Evolutionary conservation across 2,329 filamentous ascomycete genomes (phyloP).

Genomic region (Aspergillus brasiliensis): DNA sequence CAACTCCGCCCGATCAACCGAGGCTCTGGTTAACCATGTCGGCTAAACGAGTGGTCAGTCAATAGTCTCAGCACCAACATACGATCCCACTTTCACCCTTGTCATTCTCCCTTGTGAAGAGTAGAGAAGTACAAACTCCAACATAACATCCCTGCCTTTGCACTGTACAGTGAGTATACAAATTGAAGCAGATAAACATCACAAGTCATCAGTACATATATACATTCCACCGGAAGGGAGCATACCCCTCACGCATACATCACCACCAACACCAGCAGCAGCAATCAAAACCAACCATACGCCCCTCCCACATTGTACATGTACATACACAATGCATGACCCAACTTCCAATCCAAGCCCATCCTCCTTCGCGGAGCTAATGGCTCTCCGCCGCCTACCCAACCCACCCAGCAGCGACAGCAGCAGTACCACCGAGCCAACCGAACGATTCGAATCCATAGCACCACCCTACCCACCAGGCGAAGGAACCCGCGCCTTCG

Average conservation of each 20-base stretch:
- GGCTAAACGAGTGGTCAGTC: not conserved
- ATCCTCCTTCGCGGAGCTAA: slow-evolving; percentile 32
- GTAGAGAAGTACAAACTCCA: not conserved
- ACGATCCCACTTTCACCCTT: not conserved
- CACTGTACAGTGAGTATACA: not conserved
- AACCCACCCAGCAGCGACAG: slow-evolving; percentile 7
- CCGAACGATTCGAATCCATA: slow-evolving; percentile 33
- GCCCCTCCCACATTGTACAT: not conserved
- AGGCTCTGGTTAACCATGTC: not conserved
- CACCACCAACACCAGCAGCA: not conserved
- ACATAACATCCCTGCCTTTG: not conserved
- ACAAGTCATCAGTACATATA: no score
- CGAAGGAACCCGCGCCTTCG: slow-evolving; percentile 50
- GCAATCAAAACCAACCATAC: not conserved
- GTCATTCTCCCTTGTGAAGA: not conserved
- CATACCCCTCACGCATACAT: no score
- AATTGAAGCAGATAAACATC: no score
- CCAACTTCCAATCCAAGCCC: slow-evolving; percentile 7
- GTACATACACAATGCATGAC: not conserved
- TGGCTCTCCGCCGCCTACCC: slow-evolving; percentile 34
- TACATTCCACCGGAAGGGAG: no score
- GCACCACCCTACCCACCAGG: slow-evolving; percentile 46
- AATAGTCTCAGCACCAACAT: not conserved
- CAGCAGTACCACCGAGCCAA: slow-evolving; percentile 24
- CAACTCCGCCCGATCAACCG: not conserved